Conservation (phyloP, 306 rosid genomes). For the Quercus variabilis region DNA sequence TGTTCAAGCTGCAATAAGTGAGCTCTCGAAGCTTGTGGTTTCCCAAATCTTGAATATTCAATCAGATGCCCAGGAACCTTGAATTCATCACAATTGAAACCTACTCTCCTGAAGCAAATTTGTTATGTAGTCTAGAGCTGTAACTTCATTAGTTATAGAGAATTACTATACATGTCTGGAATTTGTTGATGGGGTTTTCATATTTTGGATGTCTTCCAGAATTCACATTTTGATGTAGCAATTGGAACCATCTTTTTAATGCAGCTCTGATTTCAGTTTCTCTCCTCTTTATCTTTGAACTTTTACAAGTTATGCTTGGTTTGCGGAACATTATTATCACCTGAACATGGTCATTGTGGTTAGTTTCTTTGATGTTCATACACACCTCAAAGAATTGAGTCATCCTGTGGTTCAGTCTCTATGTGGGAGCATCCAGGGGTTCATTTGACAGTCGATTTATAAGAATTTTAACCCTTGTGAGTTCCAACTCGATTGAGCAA, state of each 20-base stretch:
- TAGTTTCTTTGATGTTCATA: no score
- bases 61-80: conserved; percentile 58
- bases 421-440: no score
- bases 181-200: background rate
- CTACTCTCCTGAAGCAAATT: background rate
- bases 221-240: background rate
- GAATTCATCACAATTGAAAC: conserved; percentile 20
- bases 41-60: conserved; percentile 76
- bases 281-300: background rate
- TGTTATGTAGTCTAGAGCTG: conserved; percentile 20
- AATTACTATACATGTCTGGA: conserved; percentile 13
- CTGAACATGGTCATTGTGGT: no score
- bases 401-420: no score
- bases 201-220: background rate
- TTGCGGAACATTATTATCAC: background rate
- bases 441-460: no score
- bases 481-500: no score
- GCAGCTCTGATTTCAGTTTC: background rate
- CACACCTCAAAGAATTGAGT: no score
- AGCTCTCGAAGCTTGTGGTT: conserved; percentile 69
- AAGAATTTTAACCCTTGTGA: no score
- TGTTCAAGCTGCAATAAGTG: conserved; percentile 74
- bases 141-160: conserved; percentile 14
- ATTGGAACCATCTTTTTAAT: background rate
- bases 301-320: background rate